Evolutionary conservation across 2,329 filamentous ascomycete species (phyloP), one percentile per base, ranked within the genome.

Genomic region (Diaporthe caulivora): DNA sequence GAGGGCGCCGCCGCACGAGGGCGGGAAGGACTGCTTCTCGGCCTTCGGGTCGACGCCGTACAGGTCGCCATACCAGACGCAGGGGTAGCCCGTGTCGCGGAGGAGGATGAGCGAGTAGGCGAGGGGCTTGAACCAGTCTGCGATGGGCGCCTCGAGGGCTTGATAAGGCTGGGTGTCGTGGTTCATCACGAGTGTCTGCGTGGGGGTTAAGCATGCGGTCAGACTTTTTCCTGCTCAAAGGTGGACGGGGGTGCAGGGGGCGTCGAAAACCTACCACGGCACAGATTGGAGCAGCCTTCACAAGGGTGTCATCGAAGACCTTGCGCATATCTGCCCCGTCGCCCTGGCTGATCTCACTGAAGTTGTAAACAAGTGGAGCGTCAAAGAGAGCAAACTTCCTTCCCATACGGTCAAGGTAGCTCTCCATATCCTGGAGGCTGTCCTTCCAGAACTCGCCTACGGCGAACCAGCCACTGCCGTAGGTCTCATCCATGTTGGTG

Each of bases 81-180:
- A 93, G 0, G 92, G 92, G 74, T 90, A 89, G 29, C 92, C 92
- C 26, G 88, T 83, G 57, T 84, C 79, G 37, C 91, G 87, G 34
- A 95, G 88, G 1, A 95, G 87, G 71, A 94, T 94, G 57, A 95
- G 86, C 0, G 92, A 84, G 80, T 95, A 94, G 17, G 92, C 93
- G 21, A 94, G 85, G 0, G 92, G 88, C 80, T 94, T 94, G 84
- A 95, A 93, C 83, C 89, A 92, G 34, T 86, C 85, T 71, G 90
- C 87, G 53, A 95, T 89, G 1, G 88, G 88, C 0, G 90, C 89
- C 77, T 89, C 75, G 13, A 84, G 79, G 3, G 82, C 81, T 68
- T 84, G 83, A 75, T 80, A 81, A 0, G 82, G 83, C 73, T 84
- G 83, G 0, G 92, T 94, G 79, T 94, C 92, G 82, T 94, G 92